Conservation (phyloP, 176 grass and related monocot species). For the Dactylis glomerata region DNA sequence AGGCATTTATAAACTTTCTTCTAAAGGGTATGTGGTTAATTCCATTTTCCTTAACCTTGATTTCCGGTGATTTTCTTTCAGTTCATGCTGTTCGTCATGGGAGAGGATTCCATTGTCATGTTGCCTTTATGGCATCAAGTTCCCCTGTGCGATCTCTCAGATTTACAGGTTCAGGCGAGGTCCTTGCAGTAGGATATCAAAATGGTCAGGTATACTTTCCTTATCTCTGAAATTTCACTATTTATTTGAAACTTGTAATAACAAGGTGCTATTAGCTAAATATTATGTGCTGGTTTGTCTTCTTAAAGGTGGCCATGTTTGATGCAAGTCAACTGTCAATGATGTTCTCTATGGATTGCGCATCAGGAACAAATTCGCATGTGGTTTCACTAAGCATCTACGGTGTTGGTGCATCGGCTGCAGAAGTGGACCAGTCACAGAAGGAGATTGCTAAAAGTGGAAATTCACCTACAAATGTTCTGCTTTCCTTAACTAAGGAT, state of each 20-base stretch:
- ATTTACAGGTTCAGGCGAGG: conserved; percentile 53
- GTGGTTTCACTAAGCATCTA: conserved; percentile 50
- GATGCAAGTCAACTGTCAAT: conserved; percentile 60
- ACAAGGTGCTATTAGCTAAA: conserved; percentile 9
- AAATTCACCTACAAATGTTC: conserved; percentile 42
- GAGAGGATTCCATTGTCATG: conserved; percentile 69
- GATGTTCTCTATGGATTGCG: conserved; percentile 60
- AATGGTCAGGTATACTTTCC: conserved; percentile 74
- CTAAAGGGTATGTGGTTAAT: background rate
- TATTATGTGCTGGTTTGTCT: conserved; percentile 26
- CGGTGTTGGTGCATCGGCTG: conserved; percentile 11
- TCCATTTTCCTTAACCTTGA: conserved; percentile 25
- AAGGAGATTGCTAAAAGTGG: conserved; percentile 30
- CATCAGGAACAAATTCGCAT: conserved; percentile 70
- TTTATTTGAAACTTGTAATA: conserved; percentile 18
- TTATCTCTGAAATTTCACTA: conserved; percentile 9
- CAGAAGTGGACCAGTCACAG: conserved; percentile 37
- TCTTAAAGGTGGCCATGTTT: conserved; percentile 75
- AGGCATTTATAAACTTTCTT: conserved; percentile 17
- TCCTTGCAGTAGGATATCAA: conserved; percentile 67
- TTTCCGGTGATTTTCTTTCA: conserved; percentile 29
- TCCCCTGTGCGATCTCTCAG: conserved; percentile 47
- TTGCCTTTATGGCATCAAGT: conserved; percentile 63
- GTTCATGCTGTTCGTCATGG: conserved; percentile 64
- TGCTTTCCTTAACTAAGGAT: conserved; percentile 80